A percentile compares a stretch with the other conserved stretches of the same genome.
Evolutionary conservation across 148 eudicot genomes (phyloP).

Genomic region (Bassia scoparia): DNA sequence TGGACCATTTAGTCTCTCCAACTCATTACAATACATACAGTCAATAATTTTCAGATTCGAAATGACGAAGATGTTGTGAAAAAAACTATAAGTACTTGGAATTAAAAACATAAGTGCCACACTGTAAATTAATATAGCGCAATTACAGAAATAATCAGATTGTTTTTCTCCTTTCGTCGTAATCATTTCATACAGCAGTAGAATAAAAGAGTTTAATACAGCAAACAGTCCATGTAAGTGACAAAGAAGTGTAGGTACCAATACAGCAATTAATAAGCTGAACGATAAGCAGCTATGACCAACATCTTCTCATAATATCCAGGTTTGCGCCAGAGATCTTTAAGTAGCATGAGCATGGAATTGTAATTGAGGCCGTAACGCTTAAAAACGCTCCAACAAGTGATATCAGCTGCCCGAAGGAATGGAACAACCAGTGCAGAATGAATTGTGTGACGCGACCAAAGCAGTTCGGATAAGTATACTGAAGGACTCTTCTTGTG

Average conservation of each 20-base stretch:
- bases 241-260: slow-evolving; percentile 51
- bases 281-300: slow-evolving; percentile 29
- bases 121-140: no score
- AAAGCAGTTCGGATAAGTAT: slow-evolving; percentile 34
- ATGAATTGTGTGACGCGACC: slow-evolving; percentile 40
- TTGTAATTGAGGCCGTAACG: slow-evolving; percentile 33
- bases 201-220: no score
- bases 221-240: no score
- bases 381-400: slow-evolving; percentile 52
- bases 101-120: no score
- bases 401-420: slow-evolving; percentile 45
- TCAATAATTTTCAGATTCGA: no score
- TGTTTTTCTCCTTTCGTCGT: no score
- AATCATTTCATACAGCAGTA: no score
- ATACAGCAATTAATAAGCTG: slow-evolving; percentile 30
- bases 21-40: no score
- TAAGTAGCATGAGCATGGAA: slow-evolving; percentile 57
- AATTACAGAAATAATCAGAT: no score
- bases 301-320: slow-evolving; percentile 26
- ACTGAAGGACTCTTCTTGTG: slow-evolving; percentile 30
- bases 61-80: no score
- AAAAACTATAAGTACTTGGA: no score
- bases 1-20: no score
- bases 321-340: slow-evolving; percentile 39
- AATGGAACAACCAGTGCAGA: slow-evolving; percentile 45